Conservation (phyloP, 2,329 filamentous ascomycete genomes). For the Blastomyces gilchristii region DNA sequence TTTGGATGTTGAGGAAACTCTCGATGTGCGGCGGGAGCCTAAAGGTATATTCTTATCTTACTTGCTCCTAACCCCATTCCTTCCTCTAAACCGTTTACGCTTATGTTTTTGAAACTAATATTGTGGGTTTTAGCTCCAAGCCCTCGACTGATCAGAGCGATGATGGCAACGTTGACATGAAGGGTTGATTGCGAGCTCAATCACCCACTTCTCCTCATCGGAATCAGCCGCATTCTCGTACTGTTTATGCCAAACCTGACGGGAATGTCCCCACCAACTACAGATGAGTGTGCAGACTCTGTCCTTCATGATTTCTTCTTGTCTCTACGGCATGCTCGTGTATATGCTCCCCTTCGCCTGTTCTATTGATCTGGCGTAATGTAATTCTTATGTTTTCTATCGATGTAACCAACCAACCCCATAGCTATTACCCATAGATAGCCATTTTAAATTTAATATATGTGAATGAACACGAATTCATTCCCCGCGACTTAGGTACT, state of each 20-base stretch:
- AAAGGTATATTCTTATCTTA: conserved; percentile 67
- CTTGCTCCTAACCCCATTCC: too few species aligned
- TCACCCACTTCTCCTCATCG: not conserved
- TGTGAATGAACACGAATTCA: not conserved
- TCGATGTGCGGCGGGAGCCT: conserved; percentile 70
- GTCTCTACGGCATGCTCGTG: not conserved
- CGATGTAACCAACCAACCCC: not conserved
- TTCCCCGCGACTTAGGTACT: not conserved
- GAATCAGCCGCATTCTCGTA: not conserved
- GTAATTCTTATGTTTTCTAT: not conserved
- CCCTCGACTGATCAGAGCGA: conserved; percentile 54
- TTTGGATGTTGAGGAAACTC: conserved; percentile 41
- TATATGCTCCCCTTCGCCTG: not conserved
- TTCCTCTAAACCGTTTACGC: not conserved
- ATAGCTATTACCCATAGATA: not conserved
- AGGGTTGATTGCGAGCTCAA: not conserved
- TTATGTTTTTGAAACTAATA: conserved; percentile 4
- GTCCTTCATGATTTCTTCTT: not conserved
- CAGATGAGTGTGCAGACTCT: not conserved
- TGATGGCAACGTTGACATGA: conserved; percentile 61
- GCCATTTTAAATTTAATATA: not conserved
- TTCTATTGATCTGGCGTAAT: not conserved
- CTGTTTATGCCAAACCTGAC: not conserved
- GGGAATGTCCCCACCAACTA: not conserved
- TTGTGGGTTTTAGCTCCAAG: conserved; percentile 45